Evolutionary conservation across 371 early-diverging fungal species (phyloP).

Genomic region (Apophysomyces ossiformis): DNA sequence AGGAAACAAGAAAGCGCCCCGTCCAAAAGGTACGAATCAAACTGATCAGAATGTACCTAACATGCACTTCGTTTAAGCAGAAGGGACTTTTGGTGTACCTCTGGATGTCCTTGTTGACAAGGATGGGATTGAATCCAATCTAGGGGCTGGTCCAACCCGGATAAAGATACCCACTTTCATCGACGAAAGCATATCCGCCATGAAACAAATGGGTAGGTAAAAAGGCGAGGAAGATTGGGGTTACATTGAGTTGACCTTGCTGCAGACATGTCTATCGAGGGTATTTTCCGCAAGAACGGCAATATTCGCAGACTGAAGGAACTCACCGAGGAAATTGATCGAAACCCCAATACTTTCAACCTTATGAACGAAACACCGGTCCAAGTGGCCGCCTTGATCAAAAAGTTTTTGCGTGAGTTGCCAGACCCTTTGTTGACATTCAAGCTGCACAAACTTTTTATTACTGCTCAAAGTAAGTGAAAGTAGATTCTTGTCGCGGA

Average conservation of each 20-base stretch:
- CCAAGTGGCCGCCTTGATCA: constrained; percentile 92
- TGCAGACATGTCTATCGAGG: constrained; percentile 85
- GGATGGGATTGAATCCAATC: constrained; percentile 80
- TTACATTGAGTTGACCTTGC: not conserved
- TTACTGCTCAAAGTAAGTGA: constrained; percentile 74
- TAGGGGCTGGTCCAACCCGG: constrained; percentile 79
- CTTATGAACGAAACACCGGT: constrained; percentile 58
- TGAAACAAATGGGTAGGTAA: constrained; percentile 82
- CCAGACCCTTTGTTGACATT: constrained; percentile 94
- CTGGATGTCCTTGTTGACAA: constrained; percentile 85
- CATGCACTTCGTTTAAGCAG: constrained; percentile 22
- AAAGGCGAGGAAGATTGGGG: not conserved
- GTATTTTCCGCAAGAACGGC: constrained; percentile 97
- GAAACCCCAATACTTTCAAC: constrained; percentile 46
- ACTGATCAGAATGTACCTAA: not conserved
- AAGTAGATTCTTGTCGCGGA: not conserved
- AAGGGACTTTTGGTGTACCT: constrained; percentile 91
- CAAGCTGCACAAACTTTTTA: constrained; percentile 81
- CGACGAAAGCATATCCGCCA: constrained; percentile 76
- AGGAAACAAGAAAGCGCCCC: constrained; percentile 60
- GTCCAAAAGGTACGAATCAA: constrained; percentile 58
- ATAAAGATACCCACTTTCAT: constrained; percentile 85
- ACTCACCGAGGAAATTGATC: constrained; percentile 75
- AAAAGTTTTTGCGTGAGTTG: constrained; percentile 89
- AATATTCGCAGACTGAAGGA: constrained; percentile 89